These are phyloP conservation scores for Boletellus dicymbophilus DNA, from an alignment of 1,284 basidiomycete genomes.

Conservation along the genomic window DNA sequence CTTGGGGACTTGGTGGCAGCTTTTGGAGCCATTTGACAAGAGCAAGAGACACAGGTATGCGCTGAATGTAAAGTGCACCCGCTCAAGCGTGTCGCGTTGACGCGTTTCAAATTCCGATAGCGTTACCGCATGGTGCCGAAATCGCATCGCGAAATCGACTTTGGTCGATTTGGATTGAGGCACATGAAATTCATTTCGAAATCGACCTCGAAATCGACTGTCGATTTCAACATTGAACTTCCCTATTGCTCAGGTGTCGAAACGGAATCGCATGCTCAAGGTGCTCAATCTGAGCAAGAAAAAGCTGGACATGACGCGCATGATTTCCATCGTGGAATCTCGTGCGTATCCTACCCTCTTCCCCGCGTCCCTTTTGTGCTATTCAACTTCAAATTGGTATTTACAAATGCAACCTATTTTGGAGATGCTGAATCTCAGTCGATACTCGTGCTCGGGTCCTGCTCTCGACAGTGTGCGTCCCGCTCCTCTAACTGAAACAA, in stretches of 20 bases:
- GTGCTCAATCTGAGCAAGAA: slow-evolving; percentile 95
- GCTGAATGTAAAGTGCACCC: too few species aligned
- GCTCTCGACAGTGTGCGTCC: slow-evolving; percentile 78
- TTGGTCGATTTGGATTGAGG: too few species aligned
- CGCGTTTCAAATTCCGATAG: too few species aligned
- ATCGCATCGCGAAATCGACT: too few species aligned
- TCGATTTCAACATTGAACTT: too few species aligned
- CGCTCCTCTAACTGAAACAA: neutral
- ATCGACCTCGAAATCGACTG: too few species aligned
- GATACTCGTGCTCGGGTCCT: slow-evolving; percentile 92
- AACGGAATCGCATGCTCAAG: slow-evolving; percentile 93
- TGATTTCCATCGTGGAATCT: slow-evolving; percentile 85
- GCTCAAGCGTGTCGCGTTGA: too few species aligned
- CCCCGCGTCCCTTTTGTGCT: neutral
- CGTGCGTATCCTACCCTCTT: slow-evolving; percentile 44
- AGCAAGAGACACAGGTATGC: too few species aligned
- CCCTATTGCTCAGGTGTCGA: slow-evolving; percentile 95
- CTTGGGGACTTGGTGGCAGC: too few species aligned
- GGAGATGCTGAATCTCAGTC: slow-evolving; percentile 92
- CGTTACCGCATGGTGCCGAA: too few species aligned
- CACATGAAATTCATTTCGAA: too few species aligned
- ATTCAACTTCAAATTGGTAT: neutral
- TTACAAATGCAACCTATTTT: slow-evolving; percentile 93
- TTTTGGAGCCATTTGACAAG: too few species aligned
- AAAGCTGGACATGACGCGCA: slow-evolving; percentile 82